Conservation (phyloP, 495 filamentous ascomycete species). For the Parathielavia hyrcaniae region DNA sequence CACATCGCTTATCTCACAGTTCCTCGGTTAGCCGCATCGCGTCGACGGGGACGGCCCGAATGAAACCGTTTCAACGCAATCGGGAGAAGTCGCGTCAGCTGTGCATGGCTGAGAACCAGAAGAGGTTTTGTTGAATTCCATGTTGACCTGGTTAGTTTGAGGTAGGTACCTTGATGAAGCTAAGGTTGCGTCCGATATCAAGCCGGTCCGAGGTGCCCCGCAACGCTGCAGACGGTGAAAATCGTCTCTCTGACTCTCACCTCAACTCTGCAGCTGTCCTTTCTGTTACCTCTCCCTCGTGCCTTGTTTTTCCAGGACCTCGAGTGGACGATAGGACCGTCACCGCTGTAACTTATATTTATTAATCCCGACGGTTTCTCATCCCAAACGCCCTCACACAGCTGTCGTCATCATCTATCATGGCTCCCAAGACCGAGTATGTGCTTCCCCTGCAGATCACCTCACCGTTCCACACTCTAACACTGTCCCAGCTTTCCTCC, state of each 20-base stretch:
- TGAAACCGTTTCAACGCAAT: neutral
- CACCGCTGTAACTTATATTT: no score
- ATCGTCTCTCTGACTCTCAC: no score
- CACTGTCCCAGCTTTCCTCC: slow-evolving; percentile 55
- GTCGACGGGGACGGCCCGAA: slow-evolving; percentile 18
- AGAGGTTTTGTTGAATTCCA: neutral
- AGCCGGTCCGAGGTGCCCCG: neutral
- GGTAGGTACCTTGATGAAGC: no score
- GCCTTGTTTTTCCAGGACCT: no score
- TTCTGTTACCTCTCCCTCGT: no score
- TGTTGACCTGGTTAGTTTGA: neutral
- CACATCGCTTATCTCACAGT: slow-evolving; percentile 18
- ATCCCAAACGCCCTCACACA: no score
- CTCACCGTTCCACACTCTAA: neutral
- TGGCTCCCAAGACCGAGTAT: slow-evolving; percentile 42
- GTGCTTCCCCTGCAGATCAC: slow-evolving; percentile 7
- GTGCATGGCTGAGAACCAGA: neutral
- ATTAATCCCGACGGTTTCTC: no score
- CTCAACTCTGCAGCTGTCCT: no score
- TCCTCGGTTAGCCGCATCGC: slow-evolving; percentile 15
- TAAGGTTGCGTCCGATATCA: no score
- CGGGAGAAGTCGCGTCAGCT: neutral
- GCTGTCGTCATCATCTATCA: slow-evolving; percentile 23
- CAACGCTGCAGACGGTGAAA: neutral
- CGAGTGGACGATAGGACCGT: no score